phyloP scores from a whole-genome alignment of 1,139 yeast genomes.

The Suhomyces chickasaworum region DNA sequence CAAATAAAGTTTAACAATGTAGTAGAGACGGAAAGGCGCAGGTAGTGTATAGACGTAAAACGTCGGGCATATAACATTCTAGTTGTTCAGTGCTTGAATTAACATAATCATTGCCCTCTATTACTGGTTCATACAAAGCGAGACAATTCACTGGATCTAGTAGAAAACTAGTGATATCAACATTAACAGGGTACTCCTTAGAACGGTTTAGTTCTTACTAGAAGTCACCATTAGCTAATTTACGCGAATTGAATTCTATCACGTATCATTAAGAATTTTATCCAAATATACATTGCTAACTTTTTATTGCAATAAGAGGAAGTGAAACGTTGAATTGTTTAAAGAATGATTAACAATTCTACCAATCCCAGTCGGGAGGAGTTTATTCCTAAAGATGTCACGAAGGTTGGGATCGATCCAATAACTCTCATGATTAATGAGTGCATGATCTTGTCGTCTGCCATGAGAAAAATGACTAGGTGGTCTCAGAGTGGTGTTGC shows the following conservation, averaged over 20 bases:
- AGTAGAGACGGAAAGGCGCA: neutral
- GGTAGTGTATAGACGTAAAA: constrained; percentile 5
- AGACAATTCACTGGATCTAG: neutral
- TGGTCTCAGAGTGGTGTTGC: constrained; percentile 88
- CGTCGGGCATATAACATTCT: constrained; percentile 3
- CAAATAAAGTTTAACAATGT: neutral
- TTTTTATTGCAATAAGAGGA: neutral
- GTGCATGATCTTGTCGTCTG: constrained; percentile 82
- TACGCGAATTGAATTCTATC: neutral
- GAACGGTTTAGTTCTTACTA: neutral
- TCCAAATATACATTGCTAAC: neutral
- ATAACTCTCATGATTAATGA: constrained; percentile 84
- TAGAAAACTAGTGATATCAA: neutral
- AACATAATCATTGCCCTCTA: neutral
- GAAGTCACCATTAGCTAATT: neutral
- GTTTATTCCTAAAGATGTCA: neutral
- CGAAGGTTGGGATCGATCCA: constrained; percentile 62
- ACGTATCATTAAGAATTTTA: neutral
- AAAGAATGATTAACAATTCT: neutral
- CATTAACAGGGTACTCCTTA: neutral
- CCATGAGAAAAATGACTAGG: constrained; percentile 85
- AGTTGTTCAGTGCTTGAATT: neutral
- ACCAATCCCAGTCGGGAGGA: constrained; percentile 7
- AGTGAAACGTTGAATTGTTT: neutral
- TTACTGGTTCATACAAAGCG: neutral